Evolutionary conservation across 768 basidiomycete species (phyloP).

Genomic region (Mycena kentingensis): DNA sequence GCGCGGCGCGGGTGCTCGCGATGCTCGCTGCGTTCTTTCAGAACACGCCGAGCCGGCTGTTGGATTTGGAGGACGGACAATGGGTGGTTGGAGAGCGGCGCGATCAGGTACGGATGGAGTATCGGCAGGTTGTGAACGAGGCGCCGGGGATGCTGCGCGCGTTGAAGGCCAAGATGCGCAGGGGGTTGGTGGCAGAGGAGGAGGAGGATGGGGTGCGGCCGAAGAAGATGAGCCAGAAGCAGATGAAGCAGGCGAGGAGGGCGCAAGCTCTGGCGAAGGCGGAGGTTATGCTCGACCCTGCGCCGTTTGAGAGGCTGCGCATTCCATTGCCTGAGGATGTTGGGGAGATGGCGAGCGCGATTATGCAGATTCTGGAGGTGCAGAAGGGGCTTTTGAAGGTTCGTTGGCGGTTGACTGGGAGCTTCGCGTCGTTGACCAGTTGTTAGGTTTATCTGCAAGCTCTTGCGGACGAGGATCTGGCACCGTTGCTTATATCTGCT

Average conservation of each 20-base stretch:
- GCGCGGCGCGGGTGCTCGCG: slow-evolving; percentile 24
- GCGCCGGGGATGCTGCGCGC: slow-evolving; percentile 10
- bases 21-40: slow-evolving; percentile 28
- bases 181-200: slow-evolving; percentile 1
- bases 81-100: slow-evolving; percentile 11
- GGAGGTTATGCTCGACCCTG: slow-evolving; percentile 24
- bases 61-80: slow-evolving; percentile 12
- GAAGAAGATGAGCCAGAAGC: slow-evolving; percentile 32
- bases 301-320: slow-evolving; percentile 34
- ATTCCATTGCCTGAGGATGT: slow-evolving; percentile 27
- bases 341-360: slow-evolving; percentile 21
- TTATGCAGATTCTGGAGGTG: slow-evolving; percentile 20
- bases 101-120: slow-evolving; percentile 8
- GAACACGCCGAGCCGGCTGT: slow-evolving; percentile 7
- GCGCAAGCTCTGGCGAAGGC: slow-evolving; percentile 10
- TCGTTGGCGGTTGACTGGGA: neutral
- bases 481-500: neutral
- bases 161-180: slow-evolving; percentile 9
- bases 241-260: slow-evolving; percentile 23
- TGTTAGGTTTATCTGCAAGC: neutral
- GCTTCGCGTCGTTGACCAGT: neutral
- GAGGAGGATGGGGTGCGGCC: neutral
- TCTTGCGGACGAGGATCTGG: neutral
- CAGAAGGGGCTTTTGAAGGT: slow-evolving; percentile 36
- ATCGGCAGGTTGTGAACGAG: slow-evolving; percentile 17